Conservation (phyloP, 129 eudicot species). For the Silybum marianum region DNA sequence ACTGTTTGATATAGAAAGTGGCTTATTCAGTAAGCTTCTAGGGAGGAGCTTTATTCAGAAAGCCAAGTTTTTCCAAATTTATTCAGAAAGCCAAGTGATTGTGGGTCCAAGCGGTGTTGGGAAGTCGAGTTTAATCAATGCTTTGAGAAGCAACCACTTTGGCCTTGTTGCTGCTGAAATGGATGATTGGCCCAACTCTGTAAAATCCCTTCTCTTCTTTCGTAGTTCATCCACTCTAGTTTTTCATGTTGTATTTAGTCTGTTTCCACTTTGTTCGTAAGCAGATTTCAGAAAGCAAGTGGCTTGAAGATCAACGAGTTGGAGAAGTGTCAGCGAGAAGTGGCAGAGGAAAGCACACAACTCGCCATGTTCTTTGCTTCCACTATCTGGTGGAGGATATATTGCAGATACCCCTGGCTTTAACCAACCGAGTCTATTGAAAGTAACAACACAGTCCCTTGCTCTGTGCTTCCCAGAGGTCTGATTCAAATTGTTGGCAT, state of each 20-base stretch:
- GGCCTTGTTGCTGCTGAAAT: conserved; percentile 37
- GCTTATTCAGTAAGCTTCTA: too few species aligned
- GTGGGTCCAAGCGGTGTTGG: conserved; percentile 99
- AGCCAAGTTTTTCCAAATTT: too few species aligned
- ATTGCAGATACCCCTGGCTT: conserved; percentile 98
- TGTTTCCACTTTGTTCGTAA: conserved; percentile 12
- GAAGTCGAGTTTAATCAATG: conserved; percentile 88
- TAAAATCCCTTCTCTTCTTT: conserved; percentile 32
- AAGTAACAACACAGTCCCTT: conserved; percentile 86
- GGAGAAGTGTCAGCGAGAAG: conserved; percentile 93
- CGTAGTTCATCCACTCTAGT: not conserved
- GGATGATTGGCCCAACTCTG: conserved; percentile 59
- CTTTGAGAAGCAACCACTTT: conserved; percentile 59
- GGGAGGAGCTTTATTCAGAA: too few species aligned
- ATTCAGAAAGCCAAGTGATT: conserved; percentile 24
- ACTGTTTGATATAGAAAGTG: too few species aligned
- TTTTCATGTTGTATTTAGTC: not conserved
- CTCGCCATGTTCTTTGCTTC: conserved; percentile 95
- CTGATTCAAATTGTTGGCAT: not conserved
- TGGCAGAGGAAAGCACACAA: conserved; percentile 97
- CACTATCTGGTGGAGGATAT: conserved; percentile 84
- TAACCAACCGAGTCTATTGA: conserved; percentile 84
- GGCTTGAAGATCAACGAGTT: conserved; percentile 94
- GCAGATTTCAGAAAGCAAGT: conserved; percentile 86
- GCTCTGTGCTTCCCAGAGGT: conserved; percentile 94